Evolutionary conservation across 345 rosid genomes (phyloP), one percentile per base, ranked within the genome.

Genomic region (Sisymbrium altissimum): DNA sequence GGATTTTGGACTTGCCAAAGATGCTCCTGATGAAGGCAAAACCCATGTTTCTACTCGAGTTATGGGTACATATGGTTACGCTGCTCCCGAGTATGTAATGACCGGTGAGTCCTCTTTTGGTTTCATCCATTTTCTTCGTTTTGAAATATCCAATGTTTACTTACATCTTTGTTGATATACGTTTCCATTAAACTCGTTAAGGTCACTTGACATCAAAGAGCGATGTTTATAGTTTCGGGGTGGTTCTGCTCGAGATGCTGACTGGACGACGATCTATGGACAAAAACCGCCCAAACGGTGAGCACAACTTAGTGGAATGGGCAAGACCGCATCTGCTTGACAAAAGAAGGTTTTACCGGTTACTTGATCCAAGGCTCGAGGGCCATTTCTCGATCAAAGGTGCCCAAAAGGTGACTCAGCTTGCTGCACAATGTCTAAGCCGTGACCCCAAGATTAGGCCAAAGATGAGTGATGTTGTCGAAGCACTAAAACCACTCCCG

Each of bases 21-120:
- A 94, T 77, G 99, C 92, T 77, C 99, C 99, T 18, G 97, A 94
- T 76, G 99, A 94, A 66, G 98, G 91, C 53, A 89, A 94, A 81
- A 94, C 99, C 17, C 99, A 94, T 80, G 99, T 94, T 33, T 94
- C 99, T 27, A 94, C 99, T 55, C 89, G 97, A 15, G 97, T 94
- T 48, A 94, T 94, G 97, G 99, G 97, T 49, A 94, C 99, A 9
- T 89, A 94, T 72, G 98, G 98, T 23, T 94, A 94, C 60, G 98
- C 98, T 36, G 98, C 98, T 40, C 98, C 98, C 0, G 97, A 94
- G 81, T 94, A 94, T 76, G 99, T 94, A 54, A 94, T 94, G 99
- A 95, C 97, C 4, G 98, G 99, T 95, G 77, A 59, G 89, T 71
- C 68, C 72, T 46, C 30, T 63, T n/a, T 48, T 49, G 40, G 66